A percentile compares a stretch with the other conserved stretches of the same genome.
Evolutionary conservation across 106 monocot species (phyloP).

Genomic region (Iris macrosiphon): DNA sequence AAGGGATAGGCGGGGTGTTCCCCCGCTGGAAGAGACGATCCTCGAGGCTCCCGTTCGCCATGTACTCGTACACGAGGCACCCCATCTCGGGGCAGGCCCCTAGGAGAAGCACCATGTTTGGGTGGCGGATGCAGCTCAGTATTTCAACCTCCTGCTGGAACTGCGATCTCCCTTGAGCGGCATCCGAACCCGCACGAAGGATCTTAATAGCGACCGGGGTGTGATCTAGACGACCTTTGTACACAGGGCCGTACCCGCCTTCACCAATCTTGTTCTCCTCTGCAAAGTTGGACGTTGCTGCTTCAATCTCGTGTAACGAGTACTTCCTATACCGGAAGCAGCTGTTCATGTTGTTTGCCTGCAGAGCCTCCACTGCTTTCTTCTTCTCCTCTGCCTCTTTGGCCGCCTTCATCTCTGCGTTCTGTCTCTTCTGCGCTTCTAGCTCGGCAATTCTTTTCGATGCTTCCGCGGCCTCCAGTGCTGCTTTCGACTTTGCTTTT

Average conservation of each 20-base stretch:
- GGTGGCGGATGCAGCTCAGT: slow-evolving; percentile 22
- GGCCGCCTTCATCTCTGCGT: slow-evolving; percentile 56
- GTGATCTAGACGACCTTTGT: slow-evolving; percentile 22
- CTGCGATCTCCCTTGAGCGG: no score
- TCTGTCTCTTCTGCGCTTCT: slow-evolving; percentile 63
- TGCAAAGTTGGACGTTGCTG: slow-evolving; percentile 56
- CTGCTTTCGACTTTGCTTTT: slow-evolving; percentile 45
- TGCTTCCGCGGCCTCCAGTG: slow-evolving; percentile 60
- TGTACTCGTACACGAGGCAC: slow-evolving; percentile 32
- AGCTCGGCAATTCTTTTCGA: slow-evolving; percentile 59
- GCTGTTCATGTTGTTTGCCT: neutral
- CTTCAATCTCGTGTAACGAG: slow-evolving; percentile 72
- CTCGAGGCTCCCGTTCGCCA: slow-evolving; percentile 26
- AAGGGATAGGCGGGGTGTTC: slow-evolving; percentile 18
- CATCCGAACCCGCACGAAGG: slow-evolving; percentile 34
- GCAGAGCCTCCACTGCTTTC: slow-evolving; percentile 8
- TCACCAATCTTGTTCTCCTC: slow-evolving; percentile 37
- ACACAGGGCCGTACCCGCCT: slow-evolving; percentile 38
- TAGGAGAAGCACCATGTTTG: slow-evolving; percentile 27
- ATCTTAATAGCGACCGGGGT: slow-evolving; percentile 46
- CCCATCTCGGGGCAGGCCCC: slow-evolving; percentile 29
- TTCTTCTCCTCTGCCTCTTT: slow-evolving; percentile 53
- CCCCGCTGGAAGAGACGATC: slow-evolving; percentile 19
- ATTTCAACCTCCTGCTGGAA: slow-evolving; percentile 45
- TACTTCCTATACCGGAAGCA: slow-evolving; percentile 56